Percentiles rank a stretch among this genome's conserved stretches.
Conservation (phyloP, 2,329 filamentous ascomycete genomes). For the Cordyceps farinosa region DNA sequence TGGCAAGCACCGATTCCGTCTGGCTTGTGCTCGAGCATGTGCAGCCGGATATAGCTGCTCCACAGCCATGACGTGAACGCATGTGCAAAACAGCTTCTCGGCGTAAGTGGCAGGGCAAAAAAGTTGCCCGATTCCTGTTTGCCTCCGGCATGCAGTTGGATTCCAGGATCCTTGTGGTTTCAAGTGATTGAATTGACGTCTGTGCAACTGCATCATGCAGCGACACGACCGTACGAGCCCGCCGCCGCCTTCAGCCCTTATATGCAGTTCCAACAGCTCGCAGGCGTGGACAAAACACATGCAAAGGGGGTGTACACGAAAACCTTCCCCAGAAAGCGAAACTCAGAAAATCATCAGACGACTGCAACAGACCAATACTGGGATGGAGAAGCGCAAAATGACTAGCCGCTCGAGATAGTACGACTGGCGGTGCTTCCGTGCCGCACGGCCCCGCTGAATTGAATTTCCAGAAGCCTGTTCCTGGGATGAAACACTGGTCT, state of each 20-base stretch:
- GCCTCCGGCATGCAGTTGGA: not conserved
- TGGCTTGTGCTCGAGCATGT: too few species aligned
- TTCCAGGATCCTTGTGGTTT: not conserved
- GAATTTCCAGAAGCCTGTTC: not conserved
- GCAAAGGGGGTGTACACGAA: not conserved
- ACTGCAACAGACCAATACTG: not conserved
- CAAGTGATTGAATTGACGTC: not conserved
- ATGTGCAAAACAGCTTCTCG: not conserved
- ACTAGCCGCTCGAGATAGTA: too few species aligned
- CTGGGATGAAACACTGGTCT: slow-evolving; percentile 4
- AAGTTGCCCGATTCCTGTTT: not conserved
- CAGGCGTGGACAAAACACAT: not conserved
- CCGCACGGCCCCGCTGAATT: not conserved
- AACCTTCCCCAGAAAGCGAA: not conserved
- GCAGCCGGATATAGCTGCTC: not conserved
- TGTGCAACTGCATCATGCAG: slow-evolving; percentile 6
- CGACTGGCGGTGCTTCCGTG: too few species aligned
- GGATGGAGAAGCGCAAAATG: not conserved
- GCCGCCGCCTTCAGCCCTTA: not conserved
- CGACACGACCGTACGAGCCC: slow-evolving; percentile 1
- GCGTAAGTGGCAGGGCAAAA: not conserved
- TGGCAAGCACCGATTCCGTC: too few species aligned
- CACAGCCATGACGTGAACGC: not conserved
- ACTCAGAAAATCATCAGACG: not conserved
- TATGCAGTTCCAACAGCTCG: not conserved